Percentiles rank a stretch among this genome's conserved stretches.
Conservation (phyloP, 1,284 basidiomycete genomes). For the Volvariella volvacea region DNA sequence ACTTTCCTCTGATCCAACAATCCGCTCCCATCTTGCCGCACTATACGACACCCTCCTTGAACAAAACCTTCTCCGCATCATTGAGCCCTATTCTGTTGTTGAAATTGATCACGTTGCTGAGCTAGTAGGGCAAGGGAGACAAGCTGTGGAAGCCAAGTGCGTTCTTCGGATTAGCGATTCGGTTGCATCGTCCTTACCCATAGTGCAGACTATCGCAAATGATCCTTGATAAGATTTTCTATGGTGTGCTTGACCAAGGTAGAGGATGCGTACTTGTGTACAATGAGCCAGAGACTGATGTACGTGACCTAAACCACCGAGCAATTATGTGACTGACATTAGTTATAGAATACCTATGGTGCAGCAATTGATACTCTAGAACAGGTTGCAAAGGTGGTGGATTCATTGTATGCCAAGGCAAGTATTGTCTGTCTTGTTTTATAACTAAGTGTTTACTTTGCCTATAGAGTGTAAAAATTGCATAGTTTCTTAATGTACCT, state of each 20-base stretch:
- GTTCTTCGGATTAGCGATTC: conserved; percentile 18
- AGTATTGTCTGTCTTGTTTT: conserved; percentile 27
- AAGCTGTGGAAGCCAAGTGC: conserved; percentile 93
- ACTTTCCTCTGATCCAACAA: conserved; percentile 89
- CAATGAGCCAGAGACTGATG: conserved; percentile 80
- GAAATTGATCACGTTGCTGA: conserved; percentile 89
- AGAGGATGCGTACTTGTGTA: conserved; percentile 89
- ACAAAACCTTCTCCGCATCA: conserved; percentile 90
- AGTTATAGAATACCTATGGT: conserved; percentile 75
- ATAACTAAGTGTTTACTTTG: conserved; percentile 5
- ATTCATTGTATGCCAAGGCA: conserved; percentile 87
- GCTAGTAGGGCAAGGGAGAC: conserved; percentile 83
- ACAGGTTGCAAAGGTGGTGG: conserved; percentile 88
- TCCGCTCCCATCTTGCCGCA: conserved; percentile 88
- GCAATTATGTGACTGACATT: neutral
- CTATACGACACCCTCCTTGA: conserved; percentile 94
- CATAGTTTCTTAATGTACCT: conserved; percentile 20
- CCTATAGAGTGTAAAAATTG: conserved; percentile 39
- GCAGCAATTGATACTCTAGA: conserved; percentile 85
- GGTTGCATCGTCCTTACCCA: conserved; percentile 1
- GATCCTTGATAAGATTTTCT: conserved; percentile 94
- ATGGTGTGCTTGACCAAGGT: conserved; percentile 94
- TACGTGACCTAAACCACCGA: conserved; percentile 30
- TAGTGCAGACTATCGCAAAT: conserved; percentile 81
- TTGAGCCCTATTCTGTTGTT: conserved; percentile 92